Percentiles rank a stretch among this genome's conserved stretches.
These are phyloP conservation scores for Tuber microsphaerosporum DNA, from an alignment of 495 filamentous ascomycete genomes.

Conservation along the genomic window DNA sequence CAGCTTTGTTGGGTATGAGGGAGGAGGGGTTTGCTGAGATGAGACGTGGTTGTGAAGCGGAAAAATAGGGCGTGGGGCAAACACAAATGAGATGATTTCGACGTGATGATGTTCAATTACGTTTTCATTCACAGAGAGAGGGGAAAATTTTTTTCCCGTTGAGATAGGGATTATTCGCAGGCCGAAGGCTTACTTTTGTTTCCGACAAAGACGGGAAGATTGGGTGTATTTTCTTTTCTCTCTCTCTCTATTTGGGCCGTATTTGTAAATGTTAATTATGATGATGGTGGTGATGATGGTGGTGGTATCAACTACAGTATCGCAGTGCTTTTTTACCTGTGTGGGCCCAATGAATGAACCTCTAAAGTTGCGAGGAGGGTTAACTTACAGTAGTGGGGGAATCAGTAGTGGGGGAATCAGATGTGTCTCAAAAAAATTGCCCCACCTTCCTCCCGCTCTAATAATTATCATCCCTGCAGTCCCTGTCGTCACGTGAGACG, in stretches of 20 bases:
- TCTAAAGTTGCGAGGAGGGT: slow-evolving; percentile 9
- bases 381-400: no score
- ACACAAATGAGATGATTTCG: background rate
- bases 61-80: background rate
- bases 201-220: background rate
- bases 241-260: slow-evolving; percentile 1
- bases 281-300: slow-evolving; percentile 17
- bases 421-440: slow-evolving; percentile 16
- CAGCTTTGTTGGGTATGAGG: background rate
- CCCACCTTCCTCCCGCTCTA: slow-evolving; percentile 18
- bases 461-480: background rate
- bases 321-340: background rate
- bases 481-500: slow-evolving; percentile 18
- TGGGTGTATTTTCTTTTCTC: slow-evolving; percentile 21
- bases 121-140: background rate
- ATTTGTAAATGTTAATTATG: background rate
- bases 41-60: background rate
- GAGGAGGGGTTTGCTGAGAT: background rate
- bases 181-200: background rate
- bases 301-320: slow-evolving; percentile 5
- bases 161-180: background rate
- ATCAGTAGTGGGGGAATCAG: slow-evolving; percentile 27
- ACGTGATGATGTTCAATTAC: slow-evolving; percentile 4
- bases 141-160: background rate
- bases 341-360: slow-evolving; percentile 18